Percentiles rank a stretch among this genome's conserved stretches.
phyloP scores from a whole-genome alignment of 106 monocot genomes.

The Dioscorea alata region DNA sequence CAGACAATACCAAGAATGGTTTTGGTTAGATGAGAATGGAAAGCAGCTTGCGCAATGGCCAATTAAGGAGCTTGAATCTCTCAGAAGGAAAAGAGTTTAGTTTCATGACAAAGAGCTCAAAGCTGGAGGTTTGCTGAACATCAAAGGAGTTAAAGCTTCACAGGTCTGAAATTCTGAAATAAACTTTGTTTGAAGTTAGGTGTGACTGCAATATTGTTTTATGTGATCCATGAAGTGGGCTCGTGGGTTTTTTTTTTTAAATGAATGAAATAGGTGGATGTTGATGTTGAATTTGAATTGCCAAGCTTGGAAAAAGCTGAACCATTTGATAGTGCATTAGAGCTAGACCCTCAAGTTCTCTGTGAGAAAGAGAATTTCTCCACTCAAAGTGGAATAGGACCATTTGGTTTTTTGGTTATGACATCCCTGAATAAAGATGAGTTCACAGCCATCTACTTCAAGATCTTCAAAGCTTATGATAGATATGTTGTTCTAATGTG shows the following conservation, averaged over 20 bases:
- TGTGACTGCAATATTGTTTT: too few relatives aligned
- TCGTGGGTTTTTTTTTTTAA: too few relatives aligned
- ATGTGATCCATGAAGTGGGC: too few relatives aligned
- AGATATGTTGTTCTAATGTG: slow-evolving; percentile 35
- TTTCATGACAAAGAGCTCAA: slow-evolving; percentile 21
- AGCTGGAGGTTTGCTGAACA: slow-evolving; percentile 17
- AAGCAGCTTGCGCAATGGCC: slow-evolving; percentile 76
- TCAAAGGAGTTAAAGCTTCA: slow-evolving; percentile 37
- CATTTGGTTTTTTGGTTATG: slow-evolving; percentile 51
- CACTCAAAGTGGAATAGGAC: slow-evolving; percentile 32
- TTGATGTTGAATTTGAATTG: slow-evolving; percentile 60
- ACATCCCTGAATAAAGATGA: slow-evolving; percentile 39
- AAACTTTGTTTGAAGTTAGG: background rate
- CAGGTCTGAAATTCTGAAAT: slow-evolving; percentile 35
- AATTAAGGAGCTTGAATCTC: slow-evolving; percentile 59
- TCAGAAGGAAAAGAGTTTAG: slow-evolving; percentile 32
- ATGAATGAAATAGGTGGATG: slow-evolving; percentile 62
- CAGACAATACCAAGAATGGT: slow-evolving; percentile 66
- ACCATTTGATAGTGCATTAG: slow-evolving; percentile 22
- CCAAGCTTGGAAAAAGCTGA: slow-evolving; percentile 42
- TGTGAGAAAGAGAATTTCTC: slow-evolving; percentile 21
- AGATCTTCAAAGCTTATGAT: slow-evolving; percentile 26
- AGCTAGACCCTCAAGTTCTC: slow-evolving; percentile 22
- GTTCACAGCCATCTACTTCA: slow-evolving; percentile 49
- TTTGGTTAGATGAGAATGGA: slow-evolving; percentile 45